These are phyloP conservation scores for Ascochyta fabae DNA, from an alignment of 2,329 filamentous ascomycete genomes.

Conservation along the genomic window DNA sequence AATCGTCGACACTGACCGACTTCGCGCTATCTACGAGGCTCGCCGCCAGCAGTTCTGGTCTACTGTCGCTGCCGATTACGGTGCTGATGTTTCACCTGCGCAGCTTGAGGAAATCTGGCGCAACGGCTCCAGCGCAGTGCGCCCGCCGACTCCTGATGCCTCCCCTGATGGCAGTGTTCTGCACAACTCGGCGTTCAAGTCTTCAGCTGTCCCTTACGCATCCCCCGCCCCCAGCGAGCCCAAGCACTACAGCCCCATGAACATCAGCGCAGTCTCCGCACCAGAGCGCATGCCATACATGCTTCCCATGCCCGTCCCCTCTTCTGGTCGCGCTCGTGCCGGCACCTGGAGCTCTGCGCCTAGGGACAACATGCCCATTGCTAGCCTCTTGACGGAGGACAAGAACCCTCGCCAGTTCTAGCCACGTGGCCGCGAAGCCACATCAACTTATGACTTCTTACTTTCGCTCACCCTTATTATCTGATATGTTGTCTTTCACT, in stretches of 20 bases:
- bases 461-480: conserved; percentile 21
- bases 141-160: conserved; percentile 48
- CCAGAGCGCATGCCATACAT: conserved; percentile 47
- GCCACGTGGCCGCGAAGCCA: neutral
- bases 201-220: conserved; percentile 36
- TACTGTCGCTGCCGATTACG: conserved; percentile 74
- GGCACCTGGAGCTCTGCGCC: conserved; percentile 48
- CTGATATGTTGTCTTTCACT: neutral
- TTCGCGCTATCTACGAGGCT: conserved; percentile 72
- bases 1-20: conserved; percentile 68
- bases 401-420: conserved; percentile 35
- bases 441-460: conserved; percentile 19
- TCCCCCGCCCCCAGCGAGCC: conserved; percentile 40
- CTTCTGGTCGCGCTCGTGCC: conserved; percentile 36
- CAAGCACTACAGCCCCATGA: conserved; percentile 44
- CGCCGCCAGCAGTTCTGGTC: conserved; percentile 77
- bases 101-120: conserved; percentile 75
- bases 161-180: conserved; percentile 49
- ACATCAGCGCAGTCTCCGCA: conserved; percentile 40
- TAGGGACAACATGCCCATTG: conserved; percentile 49
- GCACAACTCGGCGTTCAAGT: conserved; percentile 45
- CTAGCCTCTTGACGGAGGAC: conserved; percentile 49
- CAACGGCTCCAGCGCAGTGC: conserved; percentile 38
- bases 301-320: conserved; percentile 48
- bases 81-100: conserved; percentile 65